Evolutionary conservation across 2,329 filamentous ascomycete genomes (phyloP).

Genomic region (Amauroascus verrucosus): DNA sequence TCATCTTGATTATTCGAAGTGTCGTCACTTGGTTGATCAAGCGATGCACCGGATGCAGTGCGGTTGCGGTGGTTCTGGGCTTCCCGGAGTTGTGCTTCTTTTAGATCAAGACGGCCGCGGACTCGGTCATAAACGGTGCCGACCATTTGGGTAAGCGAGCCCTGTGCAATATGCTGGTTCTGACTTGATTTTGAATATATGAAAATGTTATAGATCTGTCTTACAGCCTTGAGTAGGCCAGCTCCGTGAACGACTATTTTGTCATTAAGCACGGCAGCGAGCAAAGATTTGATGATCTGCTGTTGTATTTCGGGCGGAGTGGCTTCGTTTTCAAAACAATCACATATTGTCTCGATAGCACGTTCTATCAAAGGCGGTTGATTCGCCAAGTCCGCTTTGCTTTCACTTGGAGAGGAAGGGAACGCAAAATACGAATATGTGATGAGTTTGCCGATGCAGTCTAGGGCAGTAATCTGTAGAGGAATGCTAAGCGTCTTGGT

Average conservation of each 20-base stretch:
- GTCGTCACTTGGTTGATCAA: slow-evolving; percentile 31
- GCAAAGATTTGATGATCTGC: slow-evolving; percentile 93
- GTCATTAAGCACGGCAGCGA: slow-evolving; percentile 93
- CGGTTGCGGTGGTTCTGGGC: slow-evolving; percentile 26
- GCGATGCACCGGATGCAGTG: slow-evolving; percentile 29
- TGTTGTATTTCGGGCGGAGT: slow-evolving; percentile 87
- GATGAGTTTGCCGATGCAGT: slow-evolving; percentile 97
- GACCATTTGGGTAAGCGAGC: slow-evolving; percentile 95
- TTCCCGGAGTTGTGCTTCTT: slow-evolving; percentile 58
- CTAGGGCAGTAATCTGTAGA: slow-evolving; percentile 78
- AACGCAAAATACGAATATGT: slow-evolving; percentile 97
- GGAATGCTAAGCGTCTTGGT: slow-evolving; percentile 77
- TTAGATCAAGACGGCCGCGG: slow-evolving; percentile 73
- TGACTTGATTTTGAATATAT: slow-evolving; percentile 84
- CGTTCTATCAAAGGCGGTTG: slow-evolving; percentile 73
- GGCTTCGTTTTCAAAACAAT: slow-evolving; percentile 95
- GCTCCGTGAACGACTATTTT: slow-evolving; percentile 98
- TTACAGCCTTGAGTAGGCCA: slow-evolving; percentile 87
- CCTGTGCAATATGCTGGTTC: slow-evolving; percentile 95
- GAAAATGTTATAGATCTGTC: slow-evolving; percentile 98
- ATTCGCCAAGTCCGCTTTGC: slow-evolving; percentile 36
- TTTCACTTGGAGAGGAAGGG: slow-evolving; percentile 34
- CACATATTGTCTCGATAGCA: slow-evolving; percentile 97
- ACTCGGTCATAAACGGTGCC: slow-evolving; percentile 96
- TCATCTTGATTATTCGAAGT: slow-evolving; percentile 42